Evolutionary conservation across 805 yeast species (phyloP), one percentile per base, ranked within the genome.

Genomic region (Zygotorulaspora sp.): DNA sequence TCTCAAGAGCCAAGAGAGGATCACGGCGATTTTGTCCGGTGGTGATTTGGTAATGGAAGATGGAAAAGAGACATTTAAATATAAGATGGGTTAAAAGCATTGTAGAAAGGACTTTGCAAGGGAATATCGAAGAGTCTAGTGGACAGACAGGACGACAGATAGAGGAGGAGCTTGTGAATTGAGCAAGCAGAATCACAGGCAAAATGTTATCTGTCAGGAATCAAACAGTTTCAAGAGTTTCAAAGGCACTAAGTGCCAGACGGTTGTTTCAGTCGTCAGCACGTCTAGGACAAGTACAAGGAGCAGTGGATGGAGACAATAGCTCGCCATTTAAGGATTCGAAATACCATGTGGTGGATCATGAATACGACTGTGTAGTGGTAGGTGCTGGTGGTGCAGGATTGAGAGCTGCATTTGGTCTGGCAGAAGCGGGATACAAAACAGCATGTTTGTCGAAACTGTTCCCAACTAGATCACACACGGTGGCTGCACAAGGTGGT

Each of bases 311-410:
- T 40, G 76, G 77, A 49, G 62, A 61, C 40, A 83, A 83, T 20
- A 67, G 82, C 15, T 61, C 32, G 24, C 66, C 42, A 14, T 28
- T 43, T 8, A 28, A 32, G 6, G 39, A 36, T n/a, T 40, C 43
- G 12, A 85, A 88, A 59, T 90, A 92, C 67, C 92, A 87, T 59
- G 81, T 90, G 48, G 81, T 90, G 51, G 97, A 90, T 68, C 98
- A 90, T 66, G 97, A 92, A 66, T 90, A 92, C 68, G 98, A 90
- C 71, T 88, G 96, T 74, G 79, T 90, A 34, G 97, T 90, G 43
- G 88, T 90, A 38, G 98, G 98, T 59, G 98, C 98, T 41, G 98
- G 98, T 59, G 98, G 98, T 65, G 98, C 98, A 34, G 98, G 98
- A 62, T 72, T 90, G 45, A 81, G 98, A 70, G 98, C 98, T 28